Conservation (phyloP, 768 basidiomycete genomes). For the Mycena polygramma region DNA sequence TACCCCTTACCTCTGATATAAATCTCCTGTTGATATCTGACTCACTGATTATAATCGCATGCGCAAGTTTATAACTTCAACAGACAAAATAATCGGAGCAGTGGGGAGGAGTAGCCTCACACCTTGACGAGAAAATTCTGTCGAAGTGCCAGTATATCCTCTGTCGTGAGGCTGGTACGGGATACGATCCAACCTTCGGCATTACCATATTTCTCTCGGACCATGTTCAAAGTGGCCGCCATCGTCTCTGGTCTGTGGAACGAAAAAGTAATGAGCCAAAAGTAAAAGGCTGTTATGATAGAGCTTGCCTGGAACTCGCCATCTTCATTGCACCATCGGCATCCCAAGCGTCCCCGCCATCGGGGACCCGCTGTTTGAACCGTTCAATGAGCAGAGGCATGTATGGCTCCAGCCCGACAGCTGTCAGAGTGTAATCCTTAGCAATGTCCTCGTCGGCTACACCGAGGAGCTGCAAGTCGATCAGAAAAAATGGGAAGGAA, state of each 20-base stretch:
- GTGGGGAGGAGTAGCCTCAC: neutral
- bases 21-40: neutral
- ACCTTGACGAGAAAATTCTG: constrained; percentile 22
- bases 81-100: too few species aligned
- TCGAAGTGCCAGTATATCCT: constrained; percentile 42
- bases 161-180: constrained; percentile 46
- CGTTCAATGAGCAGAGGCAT: constrained; percentile 47
- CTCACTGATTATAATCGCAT: constrained; percentile 13
- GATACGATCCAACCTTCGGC: constrained; percentile 51
- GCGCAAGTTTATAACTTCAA: neutral
- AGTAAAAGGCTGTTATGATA: neutral
- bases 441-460: constrained; percentile 54
- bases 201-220: constrained; percentile 53
- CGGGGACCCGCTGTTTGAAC: constrained; percentile 44
- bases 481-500: neutral
- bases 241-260: constrained; percentile 52
- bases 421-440: constrained; percentile 56
- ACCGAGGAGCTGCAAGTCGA: constrained; percentile 51
- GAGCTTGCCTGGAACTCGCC: constrained; percentile 49
- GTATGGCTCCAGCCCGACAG: constrained; percentile 52
- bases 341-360: constrained; percentile 50
- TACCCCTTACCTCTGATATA: constrained; percentile 7
- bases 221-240: constrained; percentile 46
- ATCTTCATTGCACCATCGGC: constrained; percentile 48
- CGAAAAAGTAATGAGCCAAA: constrained; percentile 1